Evolutionary conservation across 345 rosid genomes (phyloP), one percentile per base, ranked within the genome.

Genomic region (Acer saccharum): DNA sequence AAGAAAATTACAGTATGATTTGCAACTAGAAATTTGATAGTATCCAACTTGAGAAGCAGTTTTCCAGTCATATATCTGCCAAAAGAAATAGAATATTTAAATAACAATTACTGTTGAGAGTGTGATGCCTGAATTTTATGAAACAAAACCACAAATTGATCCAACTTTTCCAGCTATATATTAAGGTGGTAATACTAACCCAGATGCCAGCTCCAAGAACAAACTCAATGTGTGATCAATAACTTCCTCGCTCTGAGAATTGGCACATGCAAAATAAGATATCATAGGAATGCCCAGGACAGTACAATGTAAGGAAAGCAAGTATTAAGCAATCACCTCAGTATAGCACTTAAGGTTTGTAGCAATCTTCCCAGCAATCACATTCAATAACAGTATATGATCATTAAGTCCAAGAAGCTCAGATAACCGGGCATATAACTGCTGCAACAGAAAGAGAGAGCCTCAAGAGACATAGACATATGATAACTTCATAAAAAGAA

Each of bases 31-130:
- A 94, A 97, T 83, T 92, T 93, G 80, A 94, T 85, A 27, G 98
- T 85, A 67, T 97, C 98, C 90, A 94, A 82, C 90, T 93, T 94
- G 83, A 94, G 84, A 80, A 97, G 99, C 81, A 97, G 85, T 86
- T 94, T 97, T 72, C 99, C 99, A 69, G 98, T 93, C 99, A 97
- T 97, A 83, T 91, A 97, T 72, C 99, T 97, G 92, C 74, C 62
- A 75, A 77, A 67, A 72, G 65, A 67, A 63, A 72, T 48, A n/a
- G 54, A 77, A n/a, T 39, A 17, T 29, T 58, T 43, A 77, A 58
- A 79, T 25, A 78, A 58, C 5, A 57, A 73, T 63, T 18, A 64
- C 43, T 46, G 11, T 20, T 3, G 18, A 27, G 52, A 16, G 20
- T 41, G 16, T 35, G 52, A n/a, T 55, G 69, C 23, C 57, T 39